Evolutionary conservation across 345 rosid genomes (phyloP), one percentile per base, ranked within the genome.

Genomic region (Geranium rotundifolium): DNA sequence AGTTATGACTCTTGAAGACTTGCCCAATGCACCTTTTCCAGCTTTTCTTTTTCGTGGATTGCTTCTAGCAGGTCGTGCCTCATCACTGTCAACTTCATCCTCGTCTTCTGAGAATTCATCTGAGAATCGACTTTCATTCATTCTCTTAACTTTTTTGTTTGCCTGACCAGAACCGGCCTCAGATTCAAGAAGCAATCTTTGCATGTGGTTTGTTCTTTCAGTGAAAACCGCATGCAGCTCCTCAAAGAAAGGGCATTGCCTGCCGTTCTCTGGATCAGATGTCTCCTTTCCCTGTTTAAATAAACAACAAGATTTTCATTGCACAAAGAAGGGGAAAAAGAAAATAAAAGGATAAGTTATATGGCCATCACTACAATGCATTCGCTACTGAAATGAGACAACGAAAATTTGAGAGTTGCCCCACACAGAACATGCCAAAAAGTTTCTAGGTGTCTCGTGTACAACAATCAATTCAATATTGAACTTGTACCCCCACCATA

Each of bases 201-300:
- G 89, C 82, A 78, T 63, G 63, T 58, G 78, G 62, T 71, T 76
- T 1, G 72, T 76, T 60, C 83, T 78, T 63, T 70, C 82, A 19
- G 68, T 60, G 72, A 84, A 82, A 7, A 80, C 66, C 0, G 72
- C 74, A 19, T 82, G 83, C 56, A 84, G 70, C 30, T 84, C 85
- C 59, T 80, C 82, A 41, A 76, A 84, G 71, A 84, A 84, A 1
- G 78, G 83, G 54, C 81, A 84, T 34, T 73, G 79, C 63, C 71
- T 62, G 49, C 79, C 80, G 58, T 63, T 75, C 56, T 80, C 82
- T 4, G 78, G 75, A 72, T 80, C 80, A 41, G 82, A 73, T 52
- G 85, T 76, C 73, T 84, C 90, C 71, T 73, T 80, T 55, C 83
- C 90, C 85, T 84, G 72, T 46, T 55, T 46, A 1, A 46, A 37